These are phyloP conservation scores for Penicillium paxilli DNA, from an alignment of 495 filamentous ascomycete genomes.

Conservation along the genomic window DNA sequence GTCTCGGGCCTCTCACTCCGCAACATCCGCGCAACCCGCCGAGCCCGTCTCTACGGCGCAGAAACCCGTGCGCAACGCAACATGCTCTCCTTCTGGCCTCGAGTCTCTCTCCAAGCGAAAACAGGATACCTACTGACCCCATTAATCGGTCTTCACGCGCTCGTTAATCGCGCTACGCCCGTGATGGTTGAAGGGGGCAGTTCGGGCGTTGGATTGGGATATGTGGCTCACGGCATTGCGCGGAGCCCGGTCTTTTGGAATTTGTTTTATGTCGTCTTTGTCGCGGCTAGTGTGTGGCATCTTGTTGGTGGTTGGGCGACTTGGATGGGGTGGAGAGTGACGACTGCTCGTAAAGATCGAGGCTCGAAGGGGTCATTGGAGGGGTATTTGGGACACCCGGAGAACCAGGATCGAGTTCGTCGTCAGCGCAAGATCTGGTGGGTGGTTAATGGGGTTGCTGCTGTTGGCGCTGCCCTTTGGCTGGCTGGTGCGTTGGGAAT, in stretches of 20 bases:
- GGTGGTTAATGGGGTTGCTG: conserved; percentile 62
- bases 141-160: conserved; percentile 65
- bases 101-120: conserved; percentile 60
- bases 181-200: conserved; percentile 76
- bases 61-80: conserved; percentile 42
- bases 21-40: conserved; percentile 65
- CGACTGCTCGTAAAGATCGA: conserved; percentile 36
- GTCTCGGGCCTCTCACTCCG: conserved; percentile 73
- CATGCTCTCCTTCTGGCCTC: conserved; percentile 60
- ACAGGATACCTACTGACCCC: conserved; percentile 68
- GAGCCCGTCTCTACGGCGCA: conserved; percentile 69
- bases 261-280: conserved; percentile 64
- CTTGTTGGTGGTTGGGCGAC: conserved; percentile 79
- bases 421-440: conserved; percentile 64
- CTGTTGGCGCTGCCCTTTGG: conserved; percentile 64
- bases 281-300: conserved; percentile 72
- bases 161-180: conserved; percentile 71
- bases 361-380: conserved; percentile 34
- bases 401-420: conserved; percentile 39
- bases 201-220: conserved; percentile 76
- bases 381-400: conserved; percentile 36
- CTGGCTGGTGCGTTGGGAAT: conserved; percentile 77
- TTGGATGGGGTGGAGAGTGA: conserved; percentile 63
- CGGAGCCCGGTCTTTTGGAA: conserved; percentile 64
- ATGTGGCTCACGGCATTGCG: conserved; percentile 83